Evolutionary conservation across 352 stramenopile genomes (phyloP).

Genomic region (Plasmopara muralis): DNA sequence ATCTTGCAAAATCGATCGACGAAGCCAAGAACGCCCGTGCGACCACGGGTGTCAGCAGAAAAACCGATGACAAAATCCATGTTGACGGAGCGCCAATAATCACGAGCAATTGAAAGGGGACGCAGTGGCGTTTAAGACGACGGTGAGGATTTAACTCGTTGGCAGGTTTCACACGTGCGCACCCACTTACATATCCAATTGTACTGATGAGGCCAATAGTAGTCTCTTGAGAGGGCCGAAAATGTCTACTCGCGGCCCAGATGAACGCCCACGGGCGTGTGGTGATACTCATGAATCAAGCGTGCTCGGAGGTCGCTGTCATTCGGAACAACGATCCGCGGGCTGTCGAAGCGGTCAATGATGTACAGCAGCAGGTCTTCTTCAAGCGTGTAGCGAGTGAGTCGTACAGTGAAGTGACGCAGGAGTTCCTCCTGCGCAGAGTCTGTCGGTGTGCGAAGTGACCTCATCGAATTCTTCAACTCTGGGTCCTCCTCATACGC

Average conservation of each 20-base stretch:
- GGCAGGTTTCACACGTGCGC: slow-evolving; percentile 3
- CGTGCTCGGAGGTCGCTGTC: neutral
- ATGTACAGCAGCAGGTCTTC: neutral
- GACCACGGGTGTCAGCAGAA: neutral
- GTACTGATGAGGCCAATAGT: slow-evolving; percentile 1
- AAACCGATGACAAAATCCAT: neutral
- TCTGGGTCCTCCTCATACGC: no score
- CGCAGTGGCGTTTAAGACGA: neutral
- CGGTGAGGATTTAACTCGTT: neutral
- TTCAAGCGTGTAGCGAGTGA: neutral
- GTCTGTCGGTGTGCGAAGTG: no score
- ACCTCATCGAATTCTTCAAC: no score
- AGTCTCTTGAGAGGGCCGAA: neutral
- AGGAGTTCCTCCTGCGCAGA: no score
- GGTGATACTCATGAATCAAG: slow-evolving; percentile 1
- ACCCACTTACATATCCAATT: slow-evolving; percentile 2
- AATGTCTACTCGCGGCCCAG: slow-evolving; percentile 2
- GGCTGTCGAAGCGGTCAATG: neutral
- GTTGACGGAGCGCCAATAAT: neutral
- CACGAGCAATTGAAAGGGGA: neutral
- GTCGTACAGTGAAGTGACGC: no score
- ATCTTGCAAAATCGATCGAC: neutral
- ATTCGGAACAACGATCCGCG: neutral
- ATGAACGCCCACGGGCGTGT: neutral
- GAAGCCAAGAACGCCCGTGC: neutral